Evolutionary conservation across 2,329 filamentous ascomycete genomes (phyloP).

Genomic region (Tolypocladium ovalisporum): DNA sequence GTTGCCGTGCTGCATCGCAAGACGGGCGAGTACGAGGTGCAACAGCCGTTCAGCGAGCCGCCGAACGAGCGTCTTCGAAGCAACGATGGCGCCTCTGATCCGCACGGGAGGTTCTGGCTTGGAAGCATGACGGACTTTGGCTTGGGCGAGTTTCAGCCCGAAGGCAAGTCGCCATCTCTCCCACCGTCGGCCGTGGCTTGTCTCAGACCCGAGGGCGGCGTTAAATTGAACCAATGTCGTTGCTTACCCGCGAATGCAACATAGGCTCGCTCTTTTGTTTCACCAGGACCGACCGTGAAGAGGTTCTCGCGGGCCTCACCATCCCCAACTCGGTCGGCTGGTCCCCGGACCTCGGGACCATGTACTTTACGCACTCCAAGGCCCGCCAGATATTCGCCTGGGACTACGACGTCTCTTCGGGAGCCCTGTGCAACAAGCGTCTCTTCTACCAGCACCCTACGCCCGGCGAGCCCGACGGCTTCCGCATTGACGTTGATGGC

Average conservation of each 20-base stretch:
- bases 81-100: conserved; percentile 79
- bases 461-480: conserved; percentile 67
- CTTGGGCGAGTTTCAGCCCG: conserved; percentile 44
- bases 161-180: conserved; percentile 32
- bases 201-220: neutral
- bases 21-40: conserved; percentile 41
- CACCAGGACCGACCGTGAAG: conserved; percentile 47
- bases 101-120: conserved; percentile 72
- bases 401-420: conserved; percentile 58
- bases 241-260: neutral
- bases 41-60: conserved; percentile 34
- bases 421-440: conserved; percentile 55
- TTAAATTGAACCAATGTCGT: neutral
- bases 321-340: conserved; percentile 83
- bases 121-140: conserved; percentile 74
- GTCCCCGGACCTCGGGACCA: conserved; percentile 59
- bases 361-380: conserved; percentile 78
- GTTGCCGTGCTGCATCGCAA: conserved; percentile 65
- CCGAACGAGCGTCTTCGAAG: conserved; percentile 46
- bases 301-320: conserved; percentile 51
- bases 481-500: conserved; percentile 74
- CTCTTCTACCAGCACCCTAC: conserved; percentile 62
- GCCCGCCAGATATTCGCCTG: conserved; percentile 60
- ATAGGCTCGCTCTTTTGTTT: conserved; percentile 66
- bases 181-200: neutral